Conservation (phyloP, 1,139 yeast genomes). For the Debaryomyces udenii region DNA sequence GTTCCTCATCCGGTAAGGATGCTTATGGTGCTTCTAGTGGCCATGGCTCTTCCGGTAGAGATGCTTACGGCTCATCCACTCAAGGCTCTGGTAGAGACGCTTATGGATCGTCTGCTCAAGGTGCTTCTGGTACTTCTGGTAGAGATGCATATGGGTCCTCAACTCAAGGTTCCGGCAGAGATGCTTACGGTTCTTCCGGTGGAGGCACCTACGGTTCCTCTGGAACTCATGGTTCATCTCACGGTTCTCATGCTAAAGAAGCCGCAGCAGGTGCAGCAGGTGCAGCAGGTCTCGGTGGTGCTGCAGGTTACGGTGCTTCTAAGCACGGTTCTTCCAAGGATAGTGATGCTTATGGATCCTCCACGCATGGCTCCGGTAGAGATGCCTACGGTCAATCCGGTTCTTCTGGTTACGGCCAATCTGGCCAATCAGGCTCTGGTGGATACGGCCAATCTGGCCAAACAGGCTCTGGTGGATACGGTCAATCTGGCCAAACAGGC, state of each 20-base stretch:
- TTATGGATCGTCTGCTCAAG: slow-evolving; percentile 18
- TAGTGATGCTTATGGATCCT: slow-evolving; percentile 11
- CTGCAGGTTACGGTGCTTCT: slow-evolving; percentile 13
- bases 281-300: slow-evolving; percentile 15
- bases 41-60: slow-evolving; percentile 11
- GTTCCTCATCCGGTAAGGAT: slow-evolving; percentile 14
- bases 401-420: slow-evolving; percentile 9
- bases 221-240: slow-evolving; percentile 14
- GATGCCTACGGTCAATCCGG: slow-evolving; percentile 7
- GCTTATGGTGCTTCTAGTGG: slow-evolving; percentile 16
- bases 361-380: slow-evolving; percentile 6
- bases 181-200: slow-evolving; percentile 14
- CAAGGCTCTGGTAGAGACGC: slow-evolving; percentile 20
- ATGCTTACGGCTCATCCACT: slow-evolving; percentile 9
- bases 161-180: slow-evolving; percentile 14
- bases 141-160: slow-evolving; percentile 16
- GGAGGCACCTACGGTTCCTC: slow-evolving; percentile 16
- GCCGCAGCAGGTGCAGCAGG: slow-evolving; percentile 11
- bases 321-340: slow-evolving; percentile 9
- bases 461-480: slow-evolving; percentile 9
- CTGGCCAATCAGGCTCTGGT: slow-evolving; percentile 3
- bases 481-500: slow-evolving; percentile 3
- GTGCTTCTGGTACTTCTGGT: slow-evolving; percentile 10
- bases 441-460: slow-evolving; percentile 3
- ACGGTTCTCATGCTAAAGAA: slow-evolving; percentile 13